Evolutionary conservation across 306 rosid genomes (phyloP), one percentile per base, ranked within the genome.

Genomic region (Casuarina glauca): DNA sequence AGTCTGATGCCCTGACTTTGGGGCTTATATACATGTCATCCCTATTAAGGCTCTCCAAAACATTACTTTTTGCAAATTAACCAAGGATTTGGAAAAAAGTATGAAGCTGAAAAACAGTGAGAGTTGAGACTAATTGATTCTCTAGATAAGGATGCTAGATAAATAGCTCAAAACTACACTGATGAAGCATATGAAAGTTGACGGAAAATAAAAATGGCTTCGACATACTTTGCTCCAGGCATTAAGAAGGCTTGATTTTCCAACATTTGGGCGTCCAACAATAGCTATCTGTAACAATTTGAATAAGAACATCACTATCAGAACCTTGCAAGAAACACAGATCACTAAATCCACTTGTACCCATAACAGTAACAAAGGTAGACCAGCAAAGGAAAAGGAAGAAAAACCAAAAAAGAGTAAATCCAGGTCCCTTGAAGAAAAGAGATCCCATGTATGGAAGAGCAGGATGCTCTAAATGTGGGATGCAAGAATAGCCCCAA

Each of bases 161-260:
- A 72, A 41, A 78, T 41, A 49, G 48, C 78, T 60, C 75, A 51
- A 17, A 42, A 75, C 32, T 26, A 26, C 55, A 62, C 39, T 54
- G 36, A 36, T 53, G 7, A 63, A 76, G 58, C 20, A 76, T 62
- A 69, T 39, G 38, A 69, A 74, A 66, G 6, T 75, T 46, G 26
- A 63, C 38, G 62, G 69, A 72, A 26, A 60, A 70, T 74, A 58
- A 50, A 75, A 73, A 72, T 64, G 81, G 72, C 42, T 41, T 54
- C 9, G 53, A 82, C 97, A 79, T 89, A 95, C 98, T 91, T 88
- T 92, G 93, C 97, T 89, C 98, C 98, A 95, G 78, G 97, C 97
- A 92, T 95, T 95, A 78, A 95, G 98, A 80, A 95, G 95, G 87
- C 98, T 92, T 26, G 98, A 95, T 85, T 95, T 95, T 83, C 97